Evolutionary conservation across 495 filamentous ascomycete species (phyloP).

Genomic region (Apiosordaria backusii): DNA sequence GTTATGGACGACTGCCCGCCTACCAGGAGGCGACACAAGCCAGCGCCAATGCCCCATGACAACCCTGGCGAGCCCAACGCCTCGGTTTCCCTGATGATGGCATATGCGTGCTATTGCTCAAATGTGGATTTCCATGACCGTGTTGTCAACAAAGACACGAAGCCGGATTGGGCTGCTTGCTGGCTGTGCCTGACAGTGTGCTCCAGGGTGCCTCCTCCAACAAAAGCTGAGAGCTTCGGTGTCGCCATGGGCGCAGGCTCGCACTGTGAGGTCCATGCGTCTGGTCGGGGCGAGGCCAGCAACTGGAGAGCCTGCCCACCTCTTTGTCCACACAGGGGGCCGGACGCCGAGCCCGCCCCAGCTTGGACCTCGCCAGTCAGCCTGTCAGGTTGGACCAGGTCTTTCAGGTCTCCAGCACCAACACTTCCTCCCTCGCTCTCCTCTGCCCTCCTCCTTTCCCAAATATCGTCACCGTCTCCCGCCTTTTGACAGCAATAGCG

Average conservation of each 20-base stretch:
- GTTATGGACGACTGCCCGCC: background rate
- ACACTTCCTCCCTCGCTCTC: conserved; percentile 19
- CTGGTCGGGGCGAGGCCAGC: conserved; percentile 17
- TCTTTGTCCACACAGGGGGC: conserved; percentile 1
- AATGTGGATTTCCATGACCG: background rate
- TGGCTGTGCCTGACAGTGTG: conserved; percentile 20
- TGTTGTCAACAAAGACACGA: conserved; percentile 6
- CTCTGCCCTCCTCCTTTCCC: conserved; percentile 20
- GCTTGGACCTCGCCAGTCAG: conserved; percentile 3
- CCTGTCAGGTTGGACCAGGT: conserved; percentile 12
- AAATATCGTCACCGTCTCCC: conserved; percentile 14
- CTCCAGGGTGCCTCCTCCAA: conserved; percentile 3
- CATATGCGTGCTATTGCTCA: background rate
- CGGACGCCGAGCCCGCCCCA: conserved; percentile 9
- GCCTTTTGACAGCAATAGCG: conserved; percentile 18
- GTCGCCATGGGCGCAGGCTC: conserved; percentile 1
- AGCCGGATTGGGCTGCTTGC: background rate
- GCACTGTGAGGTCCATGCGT: conserved; percentile 21
- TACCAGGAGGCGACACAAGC: background rate
- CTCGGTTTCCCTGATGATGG: background rate
- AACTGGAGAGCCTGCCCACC: conserved; percentile 4
- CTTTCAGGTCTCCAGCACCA: conserved; percentile 5
- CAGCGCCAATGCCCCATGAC: conserved; percentile 5
- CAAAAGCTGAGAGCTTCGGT: conserved; percentile 1
- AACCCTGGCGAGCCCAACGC: background rate